phyloP scores from a whole-genome alignment of 1,284 basidiomycete species.

The Ceratobasidium sp. region DNA sequence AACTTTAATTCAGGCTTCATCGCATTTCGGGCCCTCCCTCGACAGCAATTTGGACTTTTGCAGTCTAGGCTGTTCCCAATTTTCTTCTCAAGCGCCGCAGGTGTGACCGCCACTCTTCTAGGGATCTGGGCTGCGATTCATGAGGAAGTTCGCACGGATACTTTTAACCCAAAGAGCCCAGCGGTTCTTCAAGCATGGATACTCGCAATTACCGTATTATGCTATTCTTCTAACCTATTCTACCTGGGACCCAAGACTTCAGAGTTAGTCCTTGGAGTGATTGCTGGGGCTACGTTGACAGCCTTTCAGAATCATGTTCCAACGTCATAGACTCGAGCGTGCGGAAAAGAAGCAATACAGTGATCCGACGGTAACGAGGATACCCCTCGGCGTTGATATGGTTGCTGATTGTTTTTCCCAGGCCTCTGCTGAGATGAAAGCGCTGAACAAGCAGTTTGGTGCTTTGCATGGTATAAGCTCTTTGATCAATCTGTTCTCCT shows the following conservation, averaged over 20 bases:
- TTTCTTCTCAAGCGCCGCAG: conserved; percentile 71
- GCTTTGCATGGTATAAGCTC: conserved; percentile 71
- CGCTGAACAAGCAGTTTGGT: conserved; percentile 68
- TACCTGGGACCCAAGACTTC: conserved; percentile 66
- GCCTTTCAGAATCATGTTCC: conserved; percentile 65
- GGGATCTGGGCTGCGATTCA: conserved; percentile 69
- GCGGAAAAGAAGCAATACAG: conserved; percentile 72
- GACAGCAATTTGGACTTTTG: conserved; percentile 75
- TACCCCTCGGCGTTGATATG: neutral
- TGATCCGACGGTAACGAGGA: conserved; percentile 62
- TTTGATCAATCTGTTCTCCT: conserved; percentile 65
- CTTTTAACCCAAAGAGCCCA: conserved; percentile 52
- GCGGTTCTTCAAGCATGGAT: conserved; percentile 76
- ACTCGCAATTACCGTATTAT: conserved; percentile 58
- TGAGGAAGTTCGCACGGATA: conserved; percentile 62
- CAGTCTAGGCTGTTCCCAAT: conserved; percentile 77
- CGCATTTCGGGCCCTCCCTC: conserved; percentile 48
- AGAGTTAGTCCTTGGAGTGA: conserved; percentile 59
- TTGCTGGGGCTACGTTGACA: neutral
- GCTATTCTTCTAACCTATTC: conserved; percentile 64
- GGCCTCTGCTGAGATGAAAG: conserved; percentile 73
- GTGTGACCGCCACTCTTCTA: conserved; percentile 62
- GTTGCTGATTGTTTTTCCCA: conserved; percentile 45
- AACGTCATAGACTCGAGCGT: conserved; percentile 75
- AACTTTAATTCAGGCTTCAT: conserved; percentile 35